These are phyloP conservation scores for Backusella tuberculispora DNA, from an alignment of 192 early-diverging fungal genomes.

Conservation along the genomic window DNA sequence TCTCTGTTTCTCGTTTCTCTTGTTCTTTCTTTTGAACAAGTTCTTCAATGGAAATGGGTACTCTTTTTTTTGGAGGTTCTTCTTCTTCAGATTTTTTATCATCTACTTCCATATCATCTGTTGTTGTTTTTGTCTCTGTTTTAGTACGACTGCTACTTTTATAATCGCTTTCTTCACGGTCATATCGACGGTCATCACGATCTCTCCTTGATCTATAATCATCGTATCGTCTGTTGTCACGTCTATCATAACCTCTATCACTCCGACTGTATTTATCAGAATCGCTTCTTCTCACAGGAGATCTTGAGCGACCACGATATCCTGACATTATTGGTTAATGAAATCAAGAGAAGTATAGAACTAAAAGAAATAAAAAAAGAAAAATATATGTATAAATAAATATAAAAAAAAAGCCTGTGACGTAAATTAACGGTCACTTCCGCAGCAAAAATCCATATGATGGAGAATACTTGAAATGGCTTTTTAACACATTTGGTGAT, in stretches of 20 bases:
- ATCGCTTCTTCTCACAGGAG: conserved; percentile 34
- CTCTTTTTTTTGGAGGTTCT: conserved; percentile 34
- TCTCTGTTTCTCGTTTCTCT: conserved; percentile 64
- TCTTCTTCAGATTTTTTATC: conserved; percentile 19
- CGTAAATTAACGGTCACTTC: background rate
- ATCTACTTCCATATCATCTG: conserved; percentile 18
- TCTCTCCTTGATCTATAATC: conserved; percentile 42
- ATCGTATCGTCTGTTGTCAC: conserved; percentile 28
- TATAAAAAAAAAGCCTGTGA: background rate
- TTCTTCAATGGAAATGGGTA: conserved; percentile 81
- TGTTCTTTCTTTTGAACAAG: conserved; percentile 67
- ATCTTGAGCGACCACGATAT: conserved; percentile 8
- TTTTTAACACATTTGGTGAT: no score
- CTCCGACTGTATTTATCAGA: conserved; percentile 44
- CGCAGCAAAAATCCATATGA: no score
- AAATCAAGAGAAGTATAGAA: background rate
- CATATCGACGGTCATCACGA: conserved; percentile 37
- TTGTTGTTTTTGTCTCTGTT: background rate
- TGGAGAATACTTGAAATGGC: no score
- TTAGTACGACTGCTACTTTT: conserved; percentile 17
- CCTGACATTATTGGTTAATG: background rate
- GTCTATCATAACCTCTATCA: conserved; percentile 41
- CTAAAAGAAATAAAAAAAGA: background rate
- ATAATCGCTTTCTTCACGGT: conserved; percentile 29
- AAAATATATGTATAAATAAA: background rate